Evolutionary conservation across 2,329 filamentous ascomycete genomes (phyloP), one percentile per base, ranked within the genome.

Genomic region (Juglanconis juglandina): DNA sequence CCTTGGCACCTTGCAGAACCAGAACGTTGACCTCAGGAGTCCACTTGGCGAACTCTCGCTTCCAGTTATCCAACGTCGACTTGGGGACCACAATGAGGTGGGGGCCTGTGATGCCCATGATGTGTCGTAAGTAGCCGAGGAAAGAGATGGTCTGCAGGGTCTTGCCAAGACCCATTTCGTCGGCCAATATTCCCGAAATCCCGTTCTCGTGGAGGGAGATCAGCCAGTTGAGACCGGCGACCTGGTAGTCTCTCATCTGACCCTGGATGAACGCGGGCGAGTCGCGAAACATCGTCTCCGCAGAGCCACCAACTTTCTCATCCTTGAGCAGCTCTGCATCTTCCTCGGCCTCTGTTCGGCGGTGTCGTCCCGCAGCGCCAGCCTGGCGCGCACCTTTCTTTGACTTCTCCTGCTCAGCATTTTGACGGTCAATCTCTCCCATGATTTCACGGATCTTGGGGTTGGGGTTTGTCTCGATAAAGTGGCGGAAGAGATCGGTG

Each of bases 151-250:
- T 99, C 76, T 99, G 95, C 34, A 99, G 77, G 0, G 95, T 99
- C 81, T 99, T 99, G 69, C 95, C 95, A 24, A 99, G 82, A 75
- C 95, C 95, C 95, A 99, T 99, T 77, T 99, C 95, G 71, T 99
- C 95, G 63, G 95, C 95, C 53, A 99, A 80, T 65, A 99, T 99
- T 67, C 95, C 95, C 24, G 94, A 98, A 66, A 99, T 99, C 79
- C 95, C 95, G 70, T 99, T 99, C 75, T 99, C 95, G 70, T 99
- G 95, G 5, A 99, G 83, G 11, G 93, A 98, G 67, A 99, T 92
- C 50, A 99, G 84, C 95, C 95, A 99, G 75, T 99, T 99, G 66
- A 99, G 81, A 66, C 95, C 95, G 39, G 91, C 90, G 67, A 99
- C 82, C 74, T 99, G 95, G 76, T 99, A 99, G 74, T 99, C 95